Evolutionary conservation across 768 basidiomycete species (phyloP), one percentile per base, ranked within the genome.

Genomic region (Lactarius sanguifluus): DNA sequence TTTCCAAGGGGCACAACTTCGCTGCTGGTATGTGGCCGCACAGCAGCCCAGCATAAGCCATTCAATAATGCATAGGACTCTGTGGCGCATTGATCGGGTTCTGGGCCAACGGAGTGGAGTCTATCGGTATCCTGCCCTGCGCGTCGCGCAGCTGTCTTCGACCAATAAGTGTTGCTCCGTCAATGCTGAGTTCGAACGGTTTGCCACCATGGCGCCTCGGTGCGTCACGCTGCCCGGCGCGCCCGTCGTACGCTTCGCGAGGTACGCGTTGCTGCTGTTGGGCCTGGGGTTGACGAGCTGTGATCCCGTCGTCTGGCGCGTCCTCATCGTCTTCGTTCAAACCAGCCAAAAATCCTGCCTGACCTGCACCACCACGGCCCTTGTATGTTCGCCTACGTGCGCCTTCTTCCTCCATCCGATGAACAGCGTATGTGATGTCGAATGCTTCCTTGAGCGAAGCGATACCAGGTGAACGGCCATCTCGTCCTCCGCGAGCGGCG

Each of bases 391-490:
- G 84, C 59, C 93, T 81, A 62, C 92, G 84, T 0, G 91, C 92
- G 16, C 95, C 96, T 77, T 99, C 97, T 77, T 99, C 97, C 75
- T 98, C 96, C 96, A 98, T 98, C 20, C 96, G 88, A 77, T 99
- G 97, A 0, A 99, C 97, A 4, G 97, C 96, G 76, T 98, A 98
- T 1, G 97, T 96, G 73, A 99, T 90, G 76, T 99, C 97, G 77
- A 99, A 98, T 4, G 97, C 96, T 75, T 98, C 97, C 74, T 97
- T 98, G 76, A 99, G 86, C 0, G 91, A 88, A 0, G 94, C 90
- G 32, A 98, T 75, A 28, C 97, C 96, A 3, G 97, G 97, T 59
- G 96, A 98, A 50, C 93, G 88, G 7, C 88, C 90, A 34, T 82
- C 82, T 23, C 86, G 83, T 15, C 89, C 88, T 65, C 89, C 90